Conservation (phyloP, 306 rosid genomes). For the Cicer chorassanicum region DNA sequence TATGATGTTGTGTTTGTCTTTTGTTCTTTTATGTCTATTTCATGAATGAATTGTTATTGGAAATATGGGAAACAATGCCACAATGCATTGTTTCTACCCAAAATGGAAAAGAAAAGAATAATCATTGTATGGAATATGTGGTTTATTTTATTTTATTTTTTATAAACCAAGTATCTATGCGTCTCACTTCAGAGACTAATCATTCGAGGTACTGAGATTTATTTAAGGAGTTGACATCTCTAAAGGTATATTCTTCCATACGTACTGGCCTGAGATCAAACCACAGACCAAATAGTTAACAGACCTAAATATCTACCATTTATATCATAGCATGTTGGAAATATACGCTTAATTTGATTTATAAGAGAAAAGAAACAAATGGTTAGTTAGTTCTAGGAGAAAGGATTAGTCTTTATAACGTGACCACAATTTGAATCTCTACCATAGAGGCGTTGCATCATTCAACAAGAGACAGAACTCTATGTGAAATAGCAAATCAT, state of each 20-base stretch:
- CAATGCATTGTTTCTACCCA: neutral
- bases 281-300: too few species aligned
- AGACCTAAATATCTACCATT: too few species aligned
- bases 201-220: too few species aligned
- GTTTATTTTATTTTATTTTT: neutral
- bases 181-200: too few species aligned
- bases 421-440: neutral
- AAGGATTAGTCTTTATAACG: neutral
- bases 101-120: neutral
- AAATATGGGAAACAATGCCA: conserved; percentile 5
- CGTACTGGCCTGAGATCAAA: too few species aligned
- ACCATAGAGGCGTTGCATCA: neutral
- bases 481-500: conserved; percentile 8
- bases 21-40: neutral
- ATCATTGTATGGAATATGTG: neutral
- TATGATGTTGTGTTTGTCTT: neutral
- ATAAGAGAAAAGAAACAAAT: neutral
- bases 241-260: too few species aligned
- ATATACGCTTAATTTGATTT: too few species aligned
- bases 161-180: too few species aligned
- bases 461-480: conserved; percentile 16
- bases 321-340: too few species aligned
- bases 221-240: too few species aligned
- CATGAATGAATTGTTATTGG: neutral
- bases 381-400: neutral